Percentiles rank a stretch among this genome's conserved stretches.
Conservation (phyloP, 768 basidiomycete genomes). For the Sarcomyxa edulis region DNA sequence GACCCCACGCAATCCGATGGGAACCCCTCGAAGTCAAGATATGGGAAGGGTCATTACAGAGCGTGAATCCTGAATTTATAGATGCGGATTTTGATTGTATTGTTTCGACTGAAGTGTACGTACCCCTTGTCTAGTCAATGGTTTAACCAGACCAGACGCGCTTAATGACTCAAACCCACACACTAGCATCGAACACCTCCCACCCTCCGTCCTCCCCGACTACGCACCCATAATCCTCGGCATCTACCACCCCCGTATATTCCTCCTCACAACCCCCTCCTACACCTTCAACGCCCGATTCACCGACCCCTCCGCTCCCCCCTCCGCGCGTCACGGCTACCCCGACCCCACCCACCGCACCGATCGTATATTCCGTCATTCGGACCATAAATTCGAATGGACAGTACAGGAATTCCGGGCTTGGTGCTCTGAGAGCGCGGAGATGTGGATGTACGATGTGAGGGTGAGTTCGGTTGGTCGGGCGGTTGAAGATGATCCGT, state of each 20-base stretch:
- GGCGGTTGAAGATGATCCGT: constrained; percentile 56
- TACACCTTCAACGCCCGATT: constrained; percentile 81
- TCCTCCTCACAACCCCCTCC: constrained; percentile 82
- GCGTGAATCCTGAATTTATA: constrained; percentile 60
- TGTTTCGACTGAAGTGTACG: constrained; percentile 79
- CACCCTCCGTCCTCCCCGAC: constrained; percentile 46
- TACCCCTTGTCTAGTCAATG: constrained; percentile 8
- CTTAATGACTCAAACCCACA: no score
- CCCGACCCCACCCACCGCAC: constrained; percentile 77
- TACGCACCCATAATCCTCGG: constrained; percentile 75
- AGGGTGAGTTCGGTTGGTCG: constrained; percentile 55
- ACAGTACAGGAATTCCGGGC: constrained; percentile 64
- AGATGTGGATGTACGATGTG: constrained; percentile 70
- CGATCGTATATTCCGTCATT: constrained; percentile 68
- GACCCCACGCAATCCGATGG: constrained; percentile 47
- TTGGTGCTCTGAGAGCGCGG: constrained; percentile 55
- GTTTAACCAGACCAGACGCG: constrained; percentile 1
- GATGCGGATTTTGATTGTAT: constrained; percentile 62
- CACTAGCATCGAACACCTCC: constrained; percentile 85
- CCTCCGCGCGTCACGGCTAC: constrained; percentile 45
- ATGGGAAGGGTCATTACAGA: constrained; percentile 73
- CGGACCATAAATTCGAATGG: constrained; percentile 90
- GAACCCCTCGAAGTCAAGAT: constrained; percentile 59
- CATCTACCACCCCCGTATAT: constrained; percentile 64
- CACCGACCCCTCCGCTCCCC: constrained; percentile 43